Conservation (phyloP, 495 filamentous ascomycete species). For the Aspergillus sparsus region DNA sequence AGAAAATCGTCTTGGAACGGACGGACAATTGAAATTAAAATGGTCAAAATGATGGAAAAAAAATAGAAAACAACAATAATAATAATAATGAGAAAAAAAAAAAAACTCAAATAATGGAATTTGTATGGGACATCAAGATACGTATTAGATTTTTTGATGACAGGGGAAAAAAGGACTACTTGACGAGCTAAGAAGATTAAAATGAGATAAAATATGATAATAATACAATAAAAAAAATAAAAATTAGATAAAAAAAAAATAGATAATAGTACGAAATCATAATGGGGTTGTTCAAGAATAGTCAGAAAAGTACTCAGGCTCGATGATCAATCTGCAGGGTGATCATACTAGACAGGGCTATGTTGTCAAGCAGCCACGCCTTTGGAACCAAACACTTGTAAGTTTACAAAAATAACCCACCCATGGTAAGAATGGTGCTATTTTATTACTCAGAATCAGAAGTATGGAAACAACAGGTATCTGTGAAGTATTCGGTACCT, state of each 20-base stretch:
- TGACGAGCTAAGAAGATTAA: not conserved
- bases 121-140: not conserved
- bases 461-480: too few relatives aligned
- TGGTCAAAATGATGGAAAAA: not conserved
- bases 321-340: slow-evolving; percentile 25
- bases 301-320: not conserved
- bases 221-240: slow-evolving; percentile 10
- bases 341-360: slow-evolving; percentile 18
- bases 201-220: not conserved
- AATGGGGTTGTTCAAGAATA: not conserved
- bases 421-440: not conserved
- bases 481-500: too few relatives aligned
- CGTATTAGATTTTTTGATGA: not conserved
- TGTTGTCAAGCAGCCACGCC: slow-evolving; percentile 5
- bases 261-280: not conserved
- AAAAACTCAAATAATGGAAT: not conserved
- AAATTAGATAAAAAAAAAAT: slow-evolving; percentile 5
- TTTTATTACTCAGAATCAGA: not conserved
- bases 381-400: not conserved
- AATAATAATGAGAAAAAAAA: not conserved
- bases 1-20: slow-evolving; percentile 8
- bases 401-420: slow-evolving; percentile 5
- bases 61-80: slow-evolving; percentile 10
- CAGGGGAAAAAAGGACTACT: not conserved
- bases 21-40: not conserved